These are phyloP conservation scores for Carex myosuroides DNA, from an alignment of 176 grass and related monocot genomes.

Conservation along the genomic window DNA sequence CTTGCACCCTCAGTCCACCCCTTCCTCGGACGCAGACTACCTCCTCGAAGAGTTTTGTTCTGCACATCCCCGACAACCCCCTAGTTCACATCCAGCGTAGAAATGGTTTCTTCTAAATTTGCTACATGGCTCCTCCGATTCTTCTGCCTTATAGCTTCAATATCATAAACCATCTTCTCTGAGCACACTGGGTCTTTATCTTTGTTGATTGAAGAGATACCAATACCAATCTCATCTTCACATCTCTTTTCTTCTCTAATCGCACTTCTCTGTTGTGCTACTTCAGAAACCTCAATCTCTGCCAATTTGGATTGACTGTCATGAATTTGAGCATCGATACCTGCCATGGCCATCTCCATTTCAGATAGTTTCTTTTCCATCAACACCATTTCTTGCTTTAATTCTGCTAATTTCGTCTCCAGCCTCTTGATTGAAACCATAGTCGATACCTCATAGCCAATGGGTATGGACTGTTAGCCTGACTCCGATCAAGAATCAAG, in stretches of 20 bases:
- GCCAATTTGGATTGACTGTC: conserved; percentile 15
- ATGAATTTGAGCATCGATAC: conserved; percentile 10
- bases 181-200: too few relatives aligned
- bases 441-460: not conserved
- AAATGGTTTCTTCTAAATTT: too few relatives aligned
- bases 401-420: conserved; percentile 11
- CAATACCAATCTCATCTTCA: conserved; percentile 22
- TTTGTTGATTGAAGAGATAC: not conserved
- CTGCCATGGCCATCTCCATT: conserved; percentile 11
- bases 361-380: conserved; percentile 23
- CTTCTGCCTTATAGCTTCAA: too few relatives aligned
- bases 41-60: too few relatives aligned
- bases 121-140: too few relatives aligned
- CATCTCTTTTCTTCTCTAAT: conserved; percentile 6
- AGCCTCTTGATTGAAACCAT: conserved; percentile 15
- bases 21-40: too few relatives aligned
- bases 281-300: not conserved
- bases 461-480: not conserved
- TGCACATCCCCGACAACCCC: too few relatives aligned
- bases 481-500: not conserved
- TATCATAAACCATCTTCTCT: too few relatives aligned
- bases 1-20: too few relatives aligned
- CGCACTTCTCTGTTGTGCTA: not conserved
- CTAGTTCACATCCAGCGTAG: too few relatives aligned
- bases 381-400: conserved; percentile 11